Evolutionary conservation across 2,329 filamentous ascomycete species (phyloP), one percentile per base, ranked within the genome.

Genomic region (Colletotrichum limetticola): DNA sequence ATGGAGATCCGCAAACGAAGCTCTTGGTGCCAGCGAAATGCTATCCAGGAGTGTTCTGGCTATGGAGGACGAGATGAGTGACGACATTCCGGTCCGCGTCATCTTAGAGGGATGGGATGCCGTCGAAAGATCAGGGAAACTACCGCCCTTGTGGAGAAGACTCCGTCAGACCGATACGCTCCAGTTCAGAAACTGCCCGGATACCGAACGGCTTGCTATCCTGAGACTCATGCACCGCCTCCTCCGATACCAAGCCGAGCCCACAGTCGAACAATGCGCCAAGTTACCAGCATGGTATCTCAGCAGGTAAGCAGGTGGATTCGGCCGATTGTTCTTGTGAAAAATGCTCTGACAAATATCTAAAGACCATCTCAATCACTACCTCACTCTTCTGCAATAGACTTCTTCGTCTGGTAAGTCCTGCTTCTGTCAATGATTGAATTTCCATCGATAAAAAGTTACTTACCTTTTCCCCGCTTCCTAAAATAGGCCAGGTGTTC

Each of bases 361-460:
- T 1, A 2, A 6, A 80, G 78, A 12, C 79, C 79, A 5, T 78
- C 78, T 8, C 77, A 80, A 64, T 63, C 71, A 0, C 22, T 79
- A 1, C 68, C 78, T 1, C 79, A 80, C 12, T 77, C 79, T 0
- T 78, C 78, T 9, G 78, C 77, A 0, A 79, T 79, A 11, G 78
- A 80, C 66, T 80, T 78, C 49, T 79, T 80, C 4, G 77, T 78
- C n/a, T 79, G 78, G 78, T 79, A 74, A 11, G 76, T 64, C 0
- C 2, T 9, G 75, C 61, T 0, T 4, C 4, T 11, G 22, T 4
- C n/a, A 9, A 32, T 26, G 35, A 26, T 16, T 53, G 35, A 7
- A 28, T n/a, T 57, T 58, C 3, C 49, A 52, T 32, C n/a, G 28
- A 58, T 19, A 4, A 49, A 4, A 22, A 12, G 32, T 37, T 32